Evolutionary conservation across 2,329 filamentous ascomycete species (phyloP), one percentile per base, ranked within the genome.

Genomic region (Cercospora sojina): DNA sequence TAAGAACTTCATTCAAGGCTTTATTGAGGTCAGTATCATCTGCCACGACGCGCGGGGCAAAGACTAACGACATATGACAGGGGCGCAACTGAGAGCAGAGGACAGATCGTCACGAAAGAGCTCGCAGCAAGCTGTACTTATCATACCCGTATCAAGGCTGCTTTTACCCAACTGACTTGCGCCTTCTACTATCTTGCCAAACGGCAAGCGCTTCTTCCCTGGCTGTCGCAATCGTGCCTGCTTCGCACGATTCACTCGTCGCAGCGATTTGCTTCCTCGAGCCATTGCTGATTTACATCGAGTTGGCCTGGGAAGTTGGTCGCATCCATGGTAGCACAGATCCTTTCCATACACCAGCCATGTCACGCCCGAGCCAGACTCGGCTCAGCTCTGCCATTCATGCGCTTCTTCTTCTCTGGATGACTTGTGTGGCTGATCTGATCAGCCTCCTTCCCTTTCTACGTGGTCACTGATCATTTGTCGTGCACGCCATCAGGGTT

Each of bases 1-100:
- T 43, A 88, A 88, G 75, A 95, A 87, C 83, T 99, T 99, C 83
- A 96, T 99, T 83, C 86, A 89, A 74, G 92, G 92, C 59, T 99
- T 99, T 84, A 84, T 99, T 76, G 92, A 98, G 91, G 95, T 93
- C 83, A 78, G 87, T 64, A 35, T 25, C 27, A 32, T 35, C 20
- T 9, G 20, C 10, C 10, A 5, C 2, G 8, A 47, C 20, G 9
- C 25, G 27, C 10, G 31, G 41, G 18, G 43, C 7, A 59, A 9
- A 56, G 23, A 58, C 64, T 68, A 56, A 70, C 59, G 58, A 16
- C 12, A 55, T 13, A 29, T 53, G 31, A 53, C 38, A 74, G 72
- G 72, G 72, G 47, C 71, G 72, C 62, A 74, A 74, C 67, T 74
- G 65, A 71, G 23, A 8, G 59, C 38, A 38, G 55, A 35, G 38